These are phyloP conservation scores for Coemansia sp. DNA, from an alignment of 192 early-diverging fungal genomes.

Conservation along the genomic window DNA sequence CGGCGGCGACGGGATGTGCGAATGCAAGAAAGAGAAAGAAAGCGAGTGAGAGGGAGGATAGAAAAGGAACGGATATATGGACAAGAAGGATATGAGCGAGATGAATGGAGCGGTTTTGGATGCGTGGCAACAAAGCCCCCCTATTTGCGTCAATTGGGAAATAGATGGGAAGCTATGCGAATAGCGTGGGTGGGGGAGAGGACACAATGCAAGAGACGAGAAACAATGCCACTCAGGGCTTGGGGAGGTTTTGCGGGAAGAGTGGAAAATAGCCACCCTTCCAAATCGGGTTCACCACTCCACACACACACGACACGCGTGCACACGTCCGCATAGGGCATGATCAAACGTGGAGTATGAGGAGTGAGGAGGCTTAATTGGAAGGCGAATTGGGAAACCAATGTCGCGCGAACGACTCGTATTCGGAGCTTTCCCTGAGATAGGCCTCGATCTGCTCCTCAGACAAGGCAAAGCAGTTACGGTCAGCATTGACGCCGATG, in stretches of 20 bases:
- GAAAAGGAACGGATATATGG: constrained; percentile 3
- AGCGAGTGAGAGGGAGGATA: not conserved
- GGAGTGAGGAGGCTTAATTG: constrained; percentile 2
- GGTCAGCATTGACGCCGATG: constrained; percentile 27
- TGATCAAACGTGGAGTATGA: not conserved
- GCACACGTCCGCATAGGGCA: not conserved
- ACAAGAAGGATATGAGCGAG: not conserved
- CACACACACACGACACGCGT: not conserved
- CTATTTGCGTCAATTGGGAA: not conserved
- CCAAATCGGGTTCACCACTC: not conserved
- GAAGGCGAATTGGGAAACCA: constrained; percentile 49
- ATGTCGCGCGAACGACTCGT: constrained; percentile 51
- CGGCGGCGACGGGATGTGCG: not conserved
- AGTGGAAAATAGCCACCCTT: not conserved
- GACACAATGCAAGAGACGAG: not conserved
- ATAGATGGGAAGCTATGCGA: constrained; percentile 1
- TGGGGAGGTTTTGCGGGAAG: not conserved
- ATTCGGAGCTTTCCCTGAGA: constrained; percentile 47
- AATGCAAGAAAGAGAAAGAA: not conserved
- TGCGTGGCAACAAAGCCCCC: not conserved
- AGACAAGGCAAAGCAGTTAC: constrained; percentile 43
- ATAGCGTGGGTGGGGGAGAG: constrained; percentile 1
- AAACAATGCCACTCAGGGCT: constrained; percentile 4
- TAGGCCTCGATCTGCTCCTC: constrained; percentile 52
- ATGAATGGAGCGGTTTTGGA: constrained; percentile 1